Base-by-base conservation (phyloP, 768 basidiomycete species). In the Suillus subalutaceus region DNA sequence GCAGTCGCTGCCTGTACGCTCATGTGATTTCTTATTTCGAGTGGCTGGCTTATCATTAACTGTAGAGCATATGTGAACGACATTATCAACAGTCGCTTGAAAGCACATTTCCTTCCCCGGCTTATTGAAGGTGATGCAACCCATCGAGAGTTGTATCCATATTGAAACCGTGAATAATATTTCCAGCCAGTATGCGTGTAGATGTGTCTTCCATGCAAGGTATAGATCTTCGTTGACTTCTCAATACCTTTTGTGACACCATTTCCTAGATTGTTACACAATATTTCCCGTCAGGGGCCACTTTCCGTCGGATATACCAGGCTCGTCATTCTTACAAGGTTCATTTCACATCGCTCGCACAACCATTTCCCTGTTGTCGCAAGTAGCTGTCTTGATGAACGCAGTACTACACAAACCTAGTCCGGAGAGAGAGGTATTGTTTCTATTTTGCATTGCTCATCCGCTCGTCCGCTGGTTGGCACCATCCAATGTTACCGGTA, bases 71-170 rank as follows among this genome's bases (percentile, higher is more conserved):
- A 55, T 64, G 75, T 64, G 18, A 57, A 58, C n/a, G 72, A 71
- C 37, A 1, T 58, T 1, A 59, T 81, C 44, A 70, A 65, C 12
- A 79, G 74, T 1, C 74, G 76, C 52, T 71, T 84, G 2, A 78
- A 80, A 55, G 72, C 74, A 5, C 70, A 80, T 64, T 82, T 82
- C 63, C 67, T 81, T 18, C 84, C 84, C 0, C 72, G 71, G 43
- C 66, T 84, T 6, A 80, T 77, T 20, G 66, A 70, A 71, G 81
- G 84, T 82, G 62, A 59, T 7, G 6, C 8, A 55, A 46, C 4
- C 55, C 41, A 5, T 23, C 8, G 44, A 4, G 40, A 38, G 23
- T 6, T 23, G 30, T 66, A 66, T 57, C 26, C 44, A 66, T 70
- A n/a, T 75, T 75, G 12, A 53, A 55, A 16, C 48, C 63, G 5